Evolutionary conservation across 164 flowering plant species (phyloP), one percentile per base, ranked within the genome.

Genomic region (Chimonanthus praecox): DNA sequence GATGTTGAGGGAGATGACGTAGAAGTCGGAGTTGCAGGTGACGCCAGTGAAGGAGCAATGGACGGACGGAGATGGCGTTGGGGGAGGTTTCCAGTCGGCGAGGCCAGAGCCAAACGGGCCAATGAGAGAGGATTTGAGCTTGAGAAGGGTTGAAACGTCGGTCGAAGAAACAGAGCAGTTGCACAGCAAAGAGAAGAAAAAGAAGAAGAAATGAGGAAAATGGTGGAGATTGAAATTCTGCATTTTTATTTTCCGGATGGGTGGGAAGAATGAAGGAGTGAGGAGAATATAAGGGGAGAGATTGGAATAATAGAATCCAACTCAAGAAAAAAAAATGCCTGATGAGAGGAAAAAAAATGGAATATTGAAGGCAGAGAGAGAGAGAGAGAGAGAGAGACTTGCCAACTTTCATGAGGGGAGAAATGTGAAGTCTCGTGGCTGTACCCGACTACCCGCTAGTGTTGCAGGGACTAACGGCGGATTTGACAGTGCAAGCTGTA

Each of bases 11-110:
- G 96, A 81, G 0, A 75, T 78, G 10, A 95, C 98, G 4, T 88
- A 82, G 0, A 68, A 75, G 5, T 85, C 78, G 1, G 44, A 70
- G 73, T 89, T 85, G 74, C 99, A 95, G 0, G 82, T 15, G 51
- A 95, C 90, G 7, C 99, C 99, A 21, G 88, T 71, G 74, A 92
- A 92, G 7, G 75, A 75, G 76, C 98, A 95, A 72, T 91, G 94
- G 3, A 83, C 51, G 2, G 80, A n/a, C 4, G 80, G 66, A 2
- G 83, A 74, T 33, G 33, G 33, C 33, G 33, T 33, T 33, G 33
- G 33, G 9, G 77, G 47, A 5, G 47, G 9, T 1, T 48, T 63
- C 98, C 98, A 94, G 80, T 91, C 89, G 1, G 74, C 72, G 6
- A 94, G 89, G 0, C 80, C 90, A 0, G 85, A 74, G 47, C 84